Conservation (phyloP, 2,329 filamentous ascomycete species). For the Pseudocercospora fijiensis region DNA sequence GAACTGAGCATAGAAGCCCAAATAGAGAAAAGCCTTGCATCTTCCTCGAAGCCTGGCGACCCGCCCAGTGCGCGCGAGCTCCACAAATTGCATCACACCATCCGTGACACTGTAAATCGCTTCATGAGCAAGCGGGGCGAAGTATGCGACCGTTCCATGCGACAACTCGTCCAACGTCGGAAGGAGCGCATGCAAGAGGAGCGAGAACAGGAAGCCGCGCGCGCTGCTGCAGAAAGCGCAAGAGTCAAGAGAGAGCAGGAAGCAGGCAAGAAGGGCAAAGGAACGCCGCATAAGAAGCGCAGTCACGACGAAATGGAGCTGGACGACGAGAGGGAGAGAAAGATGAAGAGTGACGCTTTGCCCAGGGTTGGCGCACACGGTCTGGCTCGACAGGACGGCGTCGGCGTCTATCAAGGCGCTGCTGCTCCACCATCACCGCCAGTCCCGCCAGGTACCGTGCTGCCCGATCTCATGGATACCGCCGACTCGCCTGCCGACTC, state of each 20-base stretch:
- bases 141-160: constrained; percentile 71
- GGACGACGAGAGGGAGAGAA: constrained; percentile 55
- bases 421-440: constrained; percentile 36
- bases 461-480: constrained; percentile 54
- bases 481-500: constrained; percentile 62
- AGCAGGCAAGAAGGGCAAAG: constrained; percentile 33
- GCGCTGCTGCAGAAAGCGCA: constrained; percentile 48
- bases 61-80: constrained; percentile 61
- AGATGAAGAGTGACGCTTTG: constrained; percentile 71
- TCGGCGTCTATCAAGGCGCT: constrained; percentile 54
- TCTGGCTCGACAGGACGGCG: constrained; percentile 63
- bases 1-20: constrained; percentile 68
- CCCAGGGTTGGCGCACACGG: constrained; percentile 62
- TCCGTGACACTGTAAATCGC: constrained; percentile 56
- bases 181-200: constrained; percentile 61
- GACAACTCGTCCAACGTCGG: constrained; percentile 64
- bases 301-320: constrained; percentile 41
- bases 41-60: constrained; percentile 45
- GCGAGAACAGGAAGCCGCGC: constrained; percentile 52
- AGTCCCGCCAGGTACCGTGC: constrained; percentile 33
- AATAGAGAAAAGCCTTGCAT: constrained; percentile 61
- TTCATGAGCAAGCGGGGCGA: constrained; percentile 55
- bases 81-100: constrained; percentile 62
- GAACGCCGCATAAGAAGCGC: constrained; percentile 29
- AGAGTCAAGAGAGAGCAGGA: constrained; percentile 35